Evolutionary conservation across 2,329 filamentous ascomycete genomes (phyloP).

Genomic region (Monilinia laxa): DNA sequence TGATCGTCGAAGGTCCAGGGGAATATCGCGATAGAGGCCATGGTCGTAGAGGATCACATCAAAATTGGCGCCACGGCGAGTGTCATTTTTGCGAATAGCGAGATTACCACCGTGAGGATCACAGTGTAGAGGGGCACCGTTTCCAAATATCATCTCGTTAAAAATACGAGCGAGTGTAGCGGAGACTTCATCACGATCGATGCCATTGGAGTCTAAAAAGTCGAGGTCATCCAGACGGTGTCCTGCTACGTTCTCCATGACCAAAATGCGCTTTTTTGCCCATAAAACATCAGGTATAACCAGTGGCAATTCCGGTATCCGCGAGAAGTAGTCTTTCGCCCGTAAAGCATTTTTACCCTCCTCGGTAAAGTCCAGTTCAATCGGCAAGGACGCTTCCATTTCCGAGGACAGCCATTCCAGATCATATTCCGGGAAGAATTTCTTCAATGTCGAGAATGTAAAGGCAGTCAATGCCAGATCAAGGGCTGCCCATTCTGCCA

Average conservation of each 20-base stretch:
- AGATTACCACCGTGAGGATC: constrained; percentile 97
- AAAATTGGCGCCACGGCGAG: constrained; percentile 69
- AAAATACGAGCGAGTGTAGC: constrained; percentile 88
- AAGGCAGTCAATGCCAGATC: constrained; percentile 85
- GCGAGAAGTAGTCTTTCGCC: constrained; percentile 77
- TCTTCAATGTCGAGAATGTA: constrained; percentile 85
- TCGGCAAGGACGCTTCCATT: constrained; percentile 86
- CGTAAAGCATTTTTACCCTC: constrained; percentile 83
- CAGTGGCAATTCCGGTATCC: constrained; percentile 72
- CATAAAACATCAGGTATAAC: constrained; percentile 88
- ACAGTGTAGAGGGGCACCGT: constrained; percentile 85
- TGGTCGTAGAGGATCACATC: constrained; percentile 97
- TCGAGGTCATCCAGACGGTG: constrained; percentile 83
- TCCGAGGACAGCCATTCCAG: constrained; percentile 92
- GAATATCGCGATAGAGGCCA: constrained; percentile 92
- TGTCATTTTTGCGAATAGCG: constrained; percentile 77
- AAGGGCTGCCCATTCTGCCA: constrained; percentile 86
- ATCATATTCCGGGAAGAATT: constrained; percentile 96
- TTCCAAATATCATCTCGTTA: constrained; percentile 99
- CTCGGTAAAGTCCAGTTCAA: constrained; percentile 84
- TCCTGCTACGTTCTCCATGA: constrained; percentile 92
- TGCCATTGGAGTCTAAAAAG: constrained; percentile 80
- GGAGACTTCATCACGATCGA: constrained; percentile 93
- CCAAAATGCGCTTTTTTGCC: constrained; percentile 83
- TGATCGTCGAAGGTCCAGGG: constrained; percentile 70